Percentiles rank a stretch among this genome's conserved stretches.
phyloP scores from a whole-genome alignment of 1,284 basidiomycete species.

The Sanghuangporus weigelae region DNA sequence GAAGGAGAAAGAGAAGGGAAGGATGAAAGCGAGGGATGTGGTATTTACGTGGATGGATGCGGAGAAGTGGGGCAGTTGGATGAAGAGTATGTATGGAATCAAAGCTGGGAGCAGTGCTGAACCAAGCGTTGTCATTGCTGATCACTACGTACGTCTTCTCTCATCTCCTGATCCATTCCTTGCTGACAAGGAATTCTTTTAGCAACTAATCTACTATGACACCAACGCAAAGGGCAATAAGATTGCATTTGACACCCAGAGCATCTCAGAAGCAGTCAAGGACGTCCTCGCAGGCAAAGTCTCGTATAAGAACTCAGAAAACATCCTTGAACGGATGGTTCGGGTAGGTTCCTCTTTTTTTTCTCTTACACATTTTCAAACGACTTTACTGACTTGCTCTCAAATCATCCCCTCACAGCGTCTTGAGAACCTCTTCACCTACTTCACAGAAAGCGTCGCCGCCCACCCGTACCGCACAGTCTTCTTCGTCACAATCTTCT shows the following conservation, averaged over 20 bases:
- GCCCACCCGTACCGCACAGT: constrained; percentile 17
- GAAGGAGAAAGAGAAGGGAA: constrained; percentile 11
- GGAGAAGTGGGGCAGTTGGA: constrained; percentile 76
- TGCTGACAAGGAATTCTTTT: constrained; percentile 7
- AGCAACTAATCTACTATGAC: constrained; percentile 70
- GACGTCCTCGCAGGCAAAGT: constrained; percentile 56
- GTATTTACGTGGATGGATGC: constrained; percentile 86
- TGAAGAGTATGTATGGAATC: constrained; percentile 84
- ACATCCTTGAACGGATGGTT: constrained; percentile 58
- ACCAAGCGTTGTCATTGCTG: constrained; percentile 66
- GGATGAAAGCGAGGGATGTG: constrained; percentile 45
- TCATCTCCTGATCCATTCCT: not conserved
- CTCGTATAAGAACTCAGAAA: constrained; percentile 62
- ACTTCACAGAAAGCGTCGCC: constrained; percentile 8
- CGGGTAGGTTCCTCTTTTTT: constrained; percentile 41
- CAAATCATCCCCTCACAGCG: not conserved
- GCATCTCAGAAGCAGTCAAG: constrained; percentile 69
- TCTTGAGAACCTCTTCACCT: constrained; percentile 9
- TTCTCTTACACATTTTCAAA: not conserved
- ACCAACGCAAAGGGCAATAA: constrained; percentile 43
- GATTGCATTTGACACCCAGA: constrained; percentile 50
- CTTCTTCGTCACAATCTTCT: constrained; percentile 11
- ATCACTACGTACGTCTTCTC: constrained; percentile 61
- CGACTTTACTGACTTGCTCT: not conserved
- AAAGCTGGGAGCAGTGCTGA: constrained; percentile 32